Base-by-base conservation (phyloP, 2,329 filamentous ascomycete species). In the Calonectria honghensis region DNA sequence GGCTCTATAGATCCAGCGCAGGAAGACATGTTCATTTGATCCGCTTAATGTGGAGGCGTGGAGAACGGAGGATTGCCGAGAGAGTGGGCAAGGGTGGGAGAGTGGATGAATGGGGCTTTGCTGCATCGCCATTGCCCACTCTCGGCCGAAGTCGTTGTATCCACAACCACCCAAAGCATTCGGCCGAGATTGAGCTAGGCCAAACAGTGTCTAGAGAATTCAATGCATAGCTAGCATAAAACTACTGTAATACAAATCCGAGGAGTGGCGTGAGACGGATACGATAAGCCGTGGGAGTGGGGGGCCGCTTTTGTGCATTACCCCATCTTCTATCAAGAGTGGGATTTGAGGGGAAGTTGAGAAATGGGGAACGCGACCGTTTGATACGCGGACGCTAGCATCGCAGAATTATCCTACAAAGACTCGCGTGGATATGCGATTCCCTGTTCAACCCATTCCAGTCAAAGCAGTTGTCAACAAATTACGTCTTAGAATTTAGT, bases 71-170 rank as follows among this genome's bases (percentile, higher is more conserved):
- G 16, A 35, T 31, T 20, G 51, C 51, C 35, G 29, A 37, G 27
- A 68, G 65, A 59, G 66, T 68, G 66, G 66, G 66, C 52, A 69
- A 69, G 29, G 66, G 66, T 69, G 66, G 66, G 66, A 69, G 39
- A 48, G 27, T 31, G 61, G 61, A 31, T 31, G 11, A 16, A 32
- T 9, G 13, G 4, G 27, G 10, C 18, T 54, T n/a, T 18, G 51
- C 27, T 18, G 39, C 39, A 41, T 16, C 3, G 6, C 45, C n/a
- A 31, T 24, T 24, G 61, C 59, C 61, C 61, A 65, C 61, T 48
- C 27, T 65, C 61, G 41, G 41, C 41, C 61, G 61, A 48, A 65
- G 41, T 39, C 24, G 13, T 4, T 5, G 57, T 41, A 29, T 20
- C 57, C 57, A 37, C 57, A 20, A 27, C 2, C 2, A 14, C n/a